phyloP scores from a whole-genome alignment of 768 basidiomycete species.

The Galerina sulciceps region DNA sequence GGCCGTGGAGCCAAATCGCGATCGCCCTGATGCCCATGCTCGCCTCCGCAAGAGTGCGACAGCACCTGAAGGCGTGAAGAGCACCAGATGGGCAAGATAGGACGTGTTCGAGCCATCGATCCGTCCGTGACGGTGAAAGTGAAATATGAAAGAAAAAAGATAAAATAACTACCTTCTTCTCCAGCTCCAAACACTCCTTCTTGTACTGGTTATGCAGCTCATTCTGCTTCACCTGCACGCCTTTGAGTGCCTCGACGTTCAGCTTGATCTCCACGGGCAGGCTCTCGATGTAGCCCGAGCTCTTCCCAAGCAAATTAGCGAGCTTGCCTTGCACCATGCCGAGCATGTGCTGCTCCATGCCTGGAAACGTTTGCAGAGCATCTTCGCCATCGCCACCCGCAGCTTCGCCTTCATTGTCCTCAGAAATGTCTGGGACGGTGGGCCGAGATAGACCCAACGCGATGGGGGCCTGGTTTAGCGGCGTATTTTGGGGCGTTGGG shows the following conservation, averaged over 20 bases:
- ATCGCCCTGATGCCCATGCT: background rate
- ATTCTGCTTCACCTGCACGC: conserved; percentile 89
- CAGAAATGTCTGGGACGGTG: conserved; percentile 85
- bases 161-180: conserved; percentile 78
- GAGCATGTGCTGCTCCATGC: conserved; percentile 67
- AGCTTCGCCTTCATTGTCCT: conserved; percentile 76
- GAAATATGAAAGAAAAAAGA: conserved; percentile 7
- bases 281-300: conserved; percentile 93
- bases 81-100: too few relatives aligned
- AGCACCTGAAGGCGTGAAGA: background rate
- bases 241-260: conserved; percentile 91
- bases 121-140: conserved; percentile 6
- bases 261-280: conserved; percentile 82
- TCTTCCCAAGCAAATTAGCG: conserved; percentile 82
- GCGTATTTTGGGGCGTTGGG: conserved; percentile 96
- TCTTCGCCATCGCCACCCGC: conserved; percentile 44
- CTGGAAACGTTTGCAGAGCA: conserved; percentile 38
- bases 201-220: conserved; percentile 94
- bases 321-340: conserved; percentile 91
- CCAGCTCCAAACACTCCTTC: conserved; percentile 91
- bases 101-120: background rate
- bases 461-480: conserved; percentile 82
- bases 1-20: conserved; percentile 1
- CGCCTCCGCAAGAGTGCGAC: background rate
- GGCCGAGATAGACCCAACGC: conserved; percentile 81